Evolutionary conservation across 352 stramenopile species (phyloP).

Genomic region (Phytopythium delawarense): DNA sequence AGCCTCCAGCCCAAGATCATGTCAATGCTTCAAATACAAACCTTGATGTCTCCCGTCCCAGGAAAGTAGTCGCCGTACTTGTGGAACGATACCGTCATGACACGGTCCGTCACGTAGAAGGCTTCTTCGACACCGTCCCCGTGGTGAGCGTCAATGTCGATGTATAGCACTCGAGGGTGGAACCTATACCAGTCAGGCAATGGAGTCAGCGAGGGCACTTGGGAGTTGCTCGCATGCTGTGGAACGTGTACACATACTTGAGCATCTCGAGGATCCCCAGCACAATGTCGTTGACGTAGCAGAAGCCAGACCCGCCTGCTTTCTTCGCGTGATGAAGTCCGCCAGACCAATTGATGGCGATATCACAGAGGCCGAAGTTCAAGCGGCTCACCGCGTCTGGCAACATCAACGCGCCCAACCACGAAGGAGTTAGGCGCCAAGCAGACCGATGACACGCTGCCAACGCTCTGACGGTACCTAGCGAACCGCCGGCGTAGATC

Average conservation of each 20-base stretch:
- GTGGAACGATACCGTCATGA: constrained; percentile 99
- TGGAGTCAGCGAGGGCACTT: not conserved
- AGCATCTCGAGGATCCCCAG: constrained; percentile 97
- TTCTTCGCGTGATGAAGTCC: constrained; percentile 99
- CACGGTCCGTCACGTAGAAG: constrained; percentile 95
- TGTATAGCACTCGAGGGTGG: constrained; percentile 97
- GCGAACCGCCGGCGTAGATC: constrained; percentile 94
- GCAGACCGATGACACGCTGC: not conserved
- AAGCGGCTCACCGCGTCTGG: constrained; percentile 94
- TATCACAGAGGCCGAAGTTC: constrained; percentile 95
- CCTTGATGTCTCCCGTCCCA: constrained; percentile 92
- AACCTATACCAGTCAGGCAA: constrained; percentile 14
- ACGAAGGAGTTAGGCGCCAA: not conserved
- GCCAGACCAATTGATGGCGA: constrained; percentile 97
- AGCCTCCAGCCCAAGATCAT: not conserved
- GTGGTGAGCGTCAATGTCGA: constrained; percentile 99
- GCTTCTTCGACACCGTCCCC: constrained; percentile 97
- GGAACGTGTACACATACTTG: constrained; percentile 66
- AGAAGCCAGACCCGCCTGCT: constrained; percentile 90
- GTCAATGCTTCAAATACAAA: constrained; percentile 6
- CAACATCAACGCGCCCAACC: not conserved
- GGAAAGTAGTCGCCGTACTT: constrained; percentile 99
- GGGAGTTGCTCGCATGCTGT: not conserved
- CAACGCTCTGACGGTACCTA: constrained; percentile 39
- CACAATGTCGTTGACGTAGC: constrained; percentile 98